Conservation (phyloP, 345 rosid genomes). For the Brassica nigra region DNA sequence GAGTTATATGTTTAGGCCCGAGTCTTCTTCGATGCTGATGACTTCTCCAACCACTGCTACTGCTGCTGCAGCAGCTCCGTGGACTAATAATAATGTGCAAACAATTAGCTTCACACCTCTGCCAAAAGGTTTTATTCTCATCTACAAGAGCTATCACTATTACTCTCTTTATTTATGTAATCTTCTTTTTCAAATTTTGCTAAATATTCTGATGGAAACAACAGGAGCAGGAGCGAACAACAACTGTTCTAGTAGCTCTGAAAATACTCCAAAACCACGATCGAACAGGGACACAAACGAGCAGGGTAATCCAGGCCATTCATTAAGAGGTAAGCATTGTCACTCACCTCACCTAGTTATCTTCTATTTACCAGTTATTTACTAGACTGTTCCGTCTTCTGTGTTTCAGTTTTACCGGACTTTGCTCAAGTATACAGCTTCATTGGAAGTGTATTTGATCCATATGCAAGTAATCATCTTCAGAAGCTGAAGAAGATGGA, state of each 20-base stretch:
- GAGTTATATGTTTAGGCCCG: constrained; percentile 52
- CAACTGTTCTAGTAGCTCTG: constrained; percentile 68
- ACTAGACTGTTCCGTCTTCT: constrained; percentile 26
- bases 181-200: neutral
- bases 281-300: constrained; percentile 47
- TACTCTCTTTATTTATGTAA: neutral
- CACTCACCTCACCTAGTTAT: neutral
- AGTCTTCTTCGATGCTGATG: constrained; percentile 60
- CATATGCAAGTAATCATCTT: constrained; percentile 61
- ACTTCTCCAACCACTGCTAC: constrained; percentile 50
- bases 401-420: constrained; percentile 80
- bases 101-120: constrained; percentile 49
- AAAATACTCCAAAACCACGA: constrained; percentile 58
- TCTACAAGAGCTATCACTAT: neutral
- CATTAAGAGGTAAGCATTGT: constrained; percentile 58
- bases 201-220: constrained; percentile 25
- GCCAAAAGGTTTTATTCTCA: constrained; percentile 49
- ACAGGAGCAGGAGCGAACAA: constrained; percentile 49
- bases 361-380: neutral
- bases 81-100: constrained; percentile 59
- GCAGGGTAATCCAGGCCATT: constrained; percentile 53
- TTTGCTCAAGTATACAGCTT: constrained; percentile 81
- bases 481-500: constrained; percentile 90
- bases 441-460: constrained; percentile 90
- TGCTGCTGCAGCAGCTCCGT: constrained; percentile 48